Conservation (phyloP, 164 flowering plant genomes). For the Vitis rotundifolia region DNA sequence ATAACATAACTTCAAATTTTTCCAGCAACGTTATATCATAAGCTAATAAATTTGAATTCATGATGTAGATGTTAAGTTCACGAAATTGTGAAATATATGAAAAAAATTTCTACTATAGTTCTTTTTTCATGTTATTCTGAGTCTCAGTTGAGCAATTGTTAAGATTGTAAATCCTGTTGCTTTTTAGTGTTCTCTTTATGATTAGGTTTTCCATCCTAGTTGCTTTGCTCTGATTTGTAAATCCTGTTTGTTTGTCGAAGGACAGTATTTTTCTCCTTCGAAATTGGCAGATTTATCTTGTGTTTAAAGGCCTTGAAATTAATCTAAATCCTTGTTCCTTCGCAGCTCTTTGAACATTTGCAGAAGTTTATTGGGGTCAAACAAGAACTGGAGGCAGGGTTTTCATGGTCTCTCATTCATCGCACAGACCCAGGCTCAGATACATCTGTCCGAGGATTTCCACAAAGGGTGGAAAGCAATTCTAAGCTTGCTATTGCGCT, state of each 20-base stretch:
- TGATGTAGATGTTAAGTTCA: no score
- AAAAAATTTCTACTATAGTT: no score
- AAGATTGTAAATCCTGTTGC: not conserved
- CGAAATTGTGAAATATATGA: no score
- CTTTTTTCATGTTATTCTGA: no score
- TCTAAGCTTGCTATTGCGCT: conserved; percentile 90
- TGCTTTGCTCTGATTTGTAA: not conserved
- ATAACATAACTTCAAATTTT: no score
- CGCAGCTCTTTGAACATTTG: conserved; percentile 66
- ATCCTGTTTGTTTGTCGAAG: not conserved
- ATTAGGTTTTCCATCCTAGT: no score
- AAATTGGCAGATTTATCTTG: not conserved
- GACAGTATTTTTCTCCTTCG: not conserved
- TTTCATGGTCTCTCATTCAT: conserved; percentile 83
- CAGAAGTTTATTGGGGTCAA: conserved; percentile 77
- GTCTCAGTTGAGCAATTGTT: not conserved
- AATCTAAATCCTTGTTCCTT: conserved; percentile 14
- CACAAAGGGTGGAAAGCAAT: conserved; percentile 81
- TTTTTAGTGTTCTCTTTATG: not conserved
- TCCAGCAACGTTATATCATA: no score
- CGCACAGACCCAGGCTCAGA: conserved; percentile 57
- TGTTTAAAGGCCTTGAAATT: not conserved
- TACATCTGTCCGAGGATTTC: conserved; percentile 31
- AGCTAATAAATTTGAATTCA: no score
- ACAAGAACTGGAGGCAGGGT: conserved; percentile 85